Percentiles rank a stretch among this genome's conserved stretches.
Conservation (phyloP, 2,329 filamentous ascomycete genomes). For the Keithomyces neogunnii region DNA sequence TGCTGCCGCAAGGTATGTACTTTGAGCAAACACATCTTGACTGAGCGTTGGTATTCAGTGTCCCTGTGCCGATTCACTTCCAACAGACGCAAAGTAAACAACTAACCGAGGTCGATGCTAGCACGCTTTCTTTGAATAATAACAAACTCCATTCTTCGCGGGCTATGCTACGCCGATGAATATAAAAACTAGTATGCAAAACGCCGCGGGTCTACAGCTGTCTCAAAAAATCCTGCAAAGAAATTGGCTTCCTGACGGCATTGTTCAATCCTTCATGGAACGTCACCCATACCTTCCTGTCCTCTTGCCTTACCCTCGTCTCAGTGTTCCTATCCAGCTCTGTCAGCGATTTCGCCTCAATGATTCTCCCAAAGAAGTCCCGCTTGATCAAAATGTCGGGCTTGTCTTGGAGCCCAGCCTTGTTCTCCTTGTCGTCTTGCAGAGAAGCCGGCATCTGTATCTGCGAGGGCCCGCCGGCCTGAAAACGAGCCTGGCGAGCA, state of each 20-base stretch:
- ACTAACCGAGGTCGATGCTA: no score
- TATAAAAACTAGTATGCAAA: neutral
- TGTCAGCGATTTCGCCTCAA: slow-evolving; percentile 35
- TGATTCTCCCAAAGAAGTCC: slow-evolving; percentile 78
- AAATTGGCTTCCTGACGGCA: slow-evolving; percentile 82
- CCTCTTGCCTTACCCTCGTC: slow-evolving; percentile 32
- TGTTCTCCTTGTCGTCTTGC: slow-evolving; percentile 30
- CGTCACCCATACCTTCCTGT: slow-evolving; percentile 69
- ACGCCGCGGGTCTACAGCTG: slow-evolving; percentile 38
- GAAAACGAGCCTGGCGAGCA: slow-evolving; percentile 56
- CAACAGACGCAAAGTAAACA: no score
- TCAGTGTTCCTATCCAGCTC: slow-evolving; percentile 32
- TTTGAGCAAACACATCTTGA: no score
- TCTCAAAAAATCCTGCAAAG: slow-evolving; percentile 67
- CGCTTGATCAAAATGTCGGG: slow-evolving; percentile 46
- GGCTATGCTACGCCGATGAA: neutral
- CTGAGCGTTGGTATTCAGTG: no score
- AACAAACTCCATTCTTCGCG: neutral
- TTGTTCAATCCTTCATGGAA: slow-evolving; percentile 90
- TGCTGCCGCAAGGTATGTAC: no score
- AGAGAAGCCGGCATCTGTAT: slow-evolving; percentile 4
- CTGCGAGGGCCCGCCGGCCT: slow-evolving; percentile 33
- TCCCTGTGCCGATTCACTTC: no score
- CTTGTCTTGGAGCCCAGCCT: slow-evolving; percentile 20
- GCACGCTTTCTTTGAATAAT: no score